Evolutionary conservation across 1,284 basidiomycete species (phyloP), one percentile per base, ranked within the genome.

Genomic region (Chalciporus piperatoides): DNA sequence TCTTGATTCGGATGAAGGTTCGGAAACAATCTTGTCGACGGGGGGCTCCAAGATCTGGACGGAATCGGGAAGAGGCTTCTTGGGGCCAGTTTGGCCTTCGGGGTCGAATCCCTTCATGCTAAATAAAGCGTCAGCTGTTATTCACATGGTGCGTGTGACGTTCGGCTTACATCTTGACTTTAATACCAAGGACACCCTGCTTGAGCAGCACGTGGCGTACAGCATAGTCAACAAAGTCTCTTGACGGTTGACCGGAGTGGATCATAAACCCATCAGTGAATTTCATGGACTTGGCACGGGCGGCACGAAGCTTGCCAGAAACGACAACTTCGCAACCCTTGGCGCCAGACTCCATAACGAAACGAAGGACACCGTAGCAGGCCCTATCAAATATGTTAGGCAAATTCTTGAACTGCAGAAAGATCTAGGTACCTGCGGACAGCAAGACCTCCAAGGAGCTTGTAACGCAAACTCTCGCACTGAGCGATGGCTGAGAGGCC

Each of bases 201-300:
- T 93, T 90, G 65, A 99, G 86, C 65, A 99, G 83, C 63, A 99
- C 97, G 81, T 99, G 97, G 63, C 97, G 86, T 67, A 98, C 95
- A 56, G 97, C 97, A 67, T 93, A 85, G 79, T 99, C 96, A 56
- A 99, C 94, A 65, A 96, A 99, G 73, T 99, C 97, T 56, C 86
- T 79, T 51, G 86, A 88, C 64, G 97, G 97, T 78, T 99, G 96
- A 84, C 97, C 97, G 60, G 97, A 98, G 86, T 99, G 97, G 73
- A 99, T 96, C 93, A 99, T 98, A 87, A 97, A 98, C 47, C 97
- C 97, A 68, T 99, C 97, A 70, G 95, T 97, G 81, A 99, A 99
- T 78, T 99, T 99, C 97, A 99, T 99, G 43, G 92, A 92, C 79
- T 99, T 99, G 69, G 97, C 97, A 84, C 95, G 94, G 62, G 97